These are phyloP conservation scores for Ailanthus altissimus DNA, from an alignment of 345 rosid species.

Conservation along the genomic window DNA sequence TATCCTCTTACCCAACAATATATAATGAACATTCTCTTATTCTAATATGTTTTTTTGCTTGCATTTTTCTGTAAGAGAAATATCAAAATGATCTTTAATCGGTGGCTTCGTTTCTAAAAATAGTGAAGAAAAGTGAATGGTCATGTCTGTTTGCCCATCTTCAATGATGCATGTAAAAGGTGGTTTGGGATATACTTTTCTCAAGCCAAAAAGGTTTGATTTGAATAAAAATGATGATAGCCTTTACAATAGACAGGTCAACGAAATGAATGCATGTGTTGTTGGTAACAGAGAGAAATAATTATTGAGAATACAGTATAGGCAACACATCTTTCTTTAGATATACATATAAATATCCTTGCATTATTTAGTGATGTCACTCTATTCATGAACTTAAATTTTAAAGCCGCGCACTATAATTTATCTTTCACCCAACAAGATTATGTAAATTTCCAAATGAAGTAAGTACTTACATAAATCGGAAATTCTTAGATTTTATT, in stretches of 20 bases:
- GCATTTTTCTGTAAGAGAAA: background rate
- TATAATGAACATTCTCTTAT: background rate
- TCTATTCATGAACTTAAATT: background rate
- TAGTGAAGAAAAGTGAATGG: background rate
- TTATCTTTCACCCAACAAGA: background rate
- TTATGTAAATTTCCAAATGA: background rate
- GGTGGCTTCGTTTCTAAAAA: background rate
- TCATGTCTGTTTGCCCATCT: background rate
- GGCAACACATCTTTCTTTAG: slow-evolving; percentile 6
- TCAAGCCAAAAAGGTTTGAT: background rate
- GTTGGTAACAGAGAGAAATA: slow-evolving; percentile 16
- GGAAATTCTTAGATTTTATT: background rate
- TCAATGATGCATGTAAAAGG: slow-evolving; percentile 10
- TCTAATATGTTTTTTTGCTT: background rate
- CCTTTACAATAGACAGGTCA: slow-evolving; percentile 11
- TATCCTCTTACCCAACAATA: background rate
- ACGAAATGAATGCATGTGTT: slow-evolving; percentile 4
- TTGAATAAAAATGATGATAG: background rate
- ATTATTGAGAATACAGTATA: background rate
- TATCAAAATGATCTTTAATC: background rate
- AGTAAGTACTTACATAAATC: background rate
- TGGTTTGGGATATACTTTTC: background rate
- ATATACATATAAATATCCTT: background rate
- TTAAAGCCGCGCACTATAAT: background rate
- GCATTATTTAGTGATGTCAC: background rate